Evolutionary conservation across 345 rosid species (phyloP), one percentile per base, ranked within the genome.

Genomic region (Luvunga scandens): DNA sequence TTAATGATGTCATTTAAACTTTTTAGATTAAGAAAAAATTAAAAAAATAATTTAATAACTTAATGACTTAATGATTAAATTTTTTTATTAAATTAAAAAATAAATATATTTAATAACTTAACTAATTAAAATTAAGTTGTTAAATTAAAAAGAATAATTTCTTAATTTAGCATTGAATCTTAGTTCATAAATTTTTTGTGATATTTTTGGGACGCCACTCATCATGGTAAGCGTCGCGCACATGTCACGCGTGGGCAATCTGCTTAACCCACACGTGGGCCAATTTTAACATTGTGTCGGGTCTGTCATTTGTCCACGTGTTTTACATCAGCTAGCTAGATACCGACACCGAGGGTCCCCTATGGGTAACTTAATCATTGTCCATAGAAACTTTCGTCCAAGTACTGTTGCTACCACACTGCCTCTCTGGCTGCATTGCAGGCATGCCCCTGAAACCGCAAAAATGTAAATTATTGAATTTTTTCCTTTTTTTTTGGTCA

Each of bases 241-340:
- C 80, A 81, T 73, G 82, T 83, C 92, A 83, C 81, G 84, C 82
- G 85, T 68, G 79, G 82, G 66, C 18, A 72, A 62, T 67, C 77
- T 73, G 81, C 80, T 77, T 56, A 82, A 21, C 53, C 57, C 72
- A 84, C 85, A 83, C 80, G 85, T 80, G 85, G 90, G 75, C 87
- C 85, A 77, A 30, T 25, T 36, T 27, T 24, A 73, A 33, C 24
- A 7, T 4, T 6, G 5, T 33, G 55, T 18, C 82, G 74, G 64
- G 83, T 82, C 19, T 68, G 9, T 19, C 38, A 3, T 59, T 48
- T 69, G 81, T 72, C 84, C 86, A 81, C 81, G 78, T 78, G 84
- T 76, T 77, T 73, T 60, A 70, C 78, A 76, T 78, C 81, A 78
- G 4, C 4, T 16, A 21, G 73, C 75, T 16, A 8, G 25, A 75